Percentiles rank a stretch among this genome's conserved stretches.
Evolutionary conservation across 2,329 filamentous ascomycete genomes (phyloP).

Genomic region (Rhynchosporium graminicola): DNA sequence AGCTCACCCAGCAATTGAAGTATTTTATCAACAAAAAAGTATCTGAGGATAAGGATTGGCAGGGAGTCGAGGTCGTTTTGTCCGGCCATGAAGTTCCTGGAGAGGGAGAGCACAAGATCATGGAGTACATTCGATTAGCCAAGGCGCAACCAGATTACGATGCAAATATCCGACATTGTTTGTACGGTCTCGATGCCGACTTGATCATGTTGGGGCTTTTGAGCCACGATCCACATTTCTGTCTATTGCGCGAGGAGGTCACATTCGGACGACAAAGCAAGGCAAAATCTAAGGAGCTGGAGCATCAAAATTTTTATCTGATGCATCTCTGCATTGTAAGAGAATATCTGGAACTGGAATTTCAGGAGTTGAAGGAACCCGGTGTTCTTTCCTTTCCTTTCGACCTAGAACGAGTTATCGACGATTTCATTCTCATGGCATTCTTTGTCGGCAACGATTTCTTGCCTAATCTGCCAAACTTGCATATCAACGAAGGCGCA

Average conservation of each 20-base stretch:
- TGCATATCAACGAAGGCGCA: constrained; percentile 98
- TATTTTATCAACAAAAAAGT: constrained; percentile 99
- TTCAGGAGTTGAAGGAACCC: constrained; percentile 82
- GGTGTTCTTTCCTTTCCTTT: constrained; percentile 75
- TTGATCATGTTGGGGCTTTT: constrained; percentile 97
- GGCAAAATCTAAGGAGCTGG: constrained; percentile 90
- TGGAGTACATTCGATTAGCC: constrained; percentile 98
- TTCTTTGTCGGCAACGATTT: constrained; percentile 99
- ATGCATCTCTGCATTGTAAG: constrained; percentile 97
- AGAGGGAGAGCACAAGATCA: constrained; percentile 99
- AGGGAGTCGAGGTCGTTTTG: constrained; percentile 91
- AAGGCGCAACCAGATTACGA: constrained; percentile 95
- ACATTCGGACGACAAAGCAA: constrained; percentile 90
- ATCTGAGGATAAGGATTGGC: constrained; percentile 95
- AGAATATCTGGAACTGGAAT: constrained; percentile 95
- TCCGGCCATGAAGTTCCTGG: constrained; percentile 98
- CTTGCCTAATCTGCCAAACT: constrained; percentile 88
- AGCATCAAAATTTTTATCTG: constrained; percentile 98
- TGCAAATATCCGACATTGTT: constrained; percentile 89
- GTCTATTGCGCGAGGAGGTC: constrained; percentile 92
- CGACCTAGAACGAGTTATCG: constrained; percentile 94
- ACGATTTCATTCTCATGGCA: constrained; percentile 99
- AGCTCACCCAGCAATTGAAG: constrained; percentile 87
- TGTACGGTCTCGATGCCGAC: constrained; percentile 96
- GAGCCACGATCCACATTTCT: constrained; percentile 98